Evolutionary conservation across 768 basidiomycete genomes (phyloP), one percentile per base, ranked within the genome.

Genomic region (Panaeolus cyanescens): DNA sequence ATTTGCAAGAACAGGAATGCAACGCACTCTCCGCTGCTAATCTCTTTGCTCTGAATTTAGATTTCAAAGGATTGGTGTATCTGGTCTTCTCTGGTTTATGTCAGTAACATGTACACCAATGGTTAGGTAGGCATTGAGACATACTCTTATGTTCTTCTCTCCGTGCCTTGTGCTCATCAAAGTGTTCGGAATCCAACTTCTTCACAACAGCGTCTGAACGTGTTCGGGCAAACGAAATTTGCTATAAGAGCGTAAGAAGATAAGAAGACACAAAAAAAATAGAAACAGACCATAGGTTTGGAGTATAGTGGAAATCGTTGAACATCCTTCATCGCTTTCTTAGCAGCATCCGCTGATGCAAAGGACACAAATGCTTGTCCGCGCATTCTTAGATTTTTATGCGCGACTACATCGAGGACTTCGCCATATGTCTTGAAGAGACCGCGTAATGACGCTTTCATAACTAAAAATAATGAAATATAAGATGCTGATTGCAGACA

Each of bases 281-380:
- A 59, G 31, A 6, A 12, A 71, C 83, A 32, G 65, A 96, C 96
- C 93, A 99, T 96, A 1, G 97, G 94, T 73, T 96, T 96, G 4
- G 93, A 93, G 69, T 99, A 99, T 54, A 99, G 73, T 15, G 97
- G 97, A 73, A 99, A 99, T 34, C 94, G 87, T 62, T 88, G 84
- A 37, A 98, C 95, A 74, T 99, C 97, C 79, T 86, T 93, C 84
- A 92, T 81, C 6, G 96, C 96, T 74, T 89, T 91, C 69, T 83
- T 81, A 33, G 97, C 97, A 60, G 85, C 84, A 60, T 98, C 94
- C 56, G 87, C 80, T 32, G 87, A 87, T 59, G 83, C 83, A 74
- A 99, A 97, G 34, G 93, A 94, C 34, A 99, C 93, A 71, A 99
- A 99, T 3, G 97, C 97, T 77, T 99, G 97, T 15, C 97, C 97